Conservation (phyloP, 192 early-diverging fungal species). For the Nowakowskiella sp. region DNA sequence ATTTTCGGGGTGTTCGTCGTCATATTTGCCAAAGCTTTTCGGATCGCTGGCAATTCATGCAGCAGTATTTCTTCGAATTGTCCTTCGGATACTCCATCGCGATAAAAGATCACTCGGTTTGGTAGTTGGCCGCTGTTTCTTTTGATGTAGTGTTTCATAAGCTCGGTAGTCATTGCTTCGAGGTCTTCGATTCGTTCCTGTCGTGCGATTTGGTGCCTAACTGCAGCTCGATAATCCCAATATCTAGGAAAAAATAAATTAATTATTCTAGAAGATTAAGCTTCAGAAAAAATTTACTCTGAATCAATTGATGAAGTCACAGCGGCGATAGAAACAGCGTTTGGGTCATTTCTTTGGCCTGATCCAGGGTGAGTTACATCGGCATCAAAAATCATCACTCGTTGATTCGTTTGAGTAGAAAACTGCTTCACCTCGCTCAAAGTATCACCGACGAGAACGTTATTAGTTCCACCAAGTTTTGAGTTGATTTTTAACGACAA, state of each 20-base stretch:
- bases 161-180: slow-evolving; percentile 25
- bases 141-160: slow-evolving; percentile 28
- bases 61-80: slow-evolving; percentile 47
- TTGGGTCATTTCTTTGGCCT: too few relatives aligned
- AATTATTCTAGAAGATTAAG: too few relatives aligned
- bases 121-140: slow-evolving; percentile 29
- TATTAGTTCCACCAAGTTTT: slow-evolving; percentile 67
- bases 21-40: slow-evolving; percentile 22
- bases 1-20: slow-evolving; percentile 22
- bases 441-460: slow-evolving; percentile 23
- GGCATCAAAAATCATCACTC: slow-evolving; percentile 74
- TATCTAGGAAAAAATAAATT: too few relatives aligned
- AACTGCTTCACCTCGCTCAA: slow-evolving; percentile 22
- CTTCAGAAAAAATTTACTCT: background rate
- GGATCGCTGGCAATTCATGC: slow-evolving; percentile 40
- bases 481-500: slow-evolving; percentile 77
- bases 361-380: slow-evolving; percentile 83
- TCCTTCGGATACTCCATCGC: slow-evolving; percentile 58
- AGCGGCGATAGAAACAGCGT: slow-evolving; percentile 40
- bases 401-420: too few relatives aligned
- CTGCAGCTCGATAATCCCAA: too few relatives aligned
- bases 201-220: slow-evolving; percentile 33
- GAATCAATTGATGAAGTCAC: slow-evolving; percentile 30
- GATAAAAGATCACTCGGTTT: slow-evolving; percentile 48
- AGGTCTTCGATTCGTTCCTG: slow-evolving; percentile 39